phyloP scores from a whole-genome alignment of 108 stramenopile genomes.

The Nitzschia putrida region DNA sequence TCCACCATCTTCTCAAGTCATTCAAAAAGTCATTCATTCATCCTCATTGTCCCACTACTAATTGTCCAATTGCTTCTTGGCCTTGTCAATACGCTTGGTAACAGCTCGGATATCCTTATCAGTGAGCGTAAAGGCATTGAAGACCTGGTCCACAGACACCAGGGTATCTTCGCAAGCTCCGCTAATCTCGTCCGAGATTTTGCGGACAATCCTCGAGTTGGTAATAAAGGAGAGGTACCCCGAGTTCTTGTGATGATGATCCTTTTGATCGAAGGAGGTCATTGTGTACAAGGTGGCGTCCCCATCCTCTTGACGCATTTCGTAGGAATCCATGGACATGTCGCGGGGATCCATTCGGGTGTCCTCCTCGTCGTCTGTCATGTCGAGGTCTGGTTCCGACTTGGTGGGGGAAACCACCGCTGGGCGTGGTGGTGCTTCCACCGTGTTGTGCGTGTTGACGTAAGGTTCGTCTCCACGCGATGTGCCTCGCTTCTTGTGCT shows the following conservation, averaged over 20 bases:
- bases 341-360: not conserved
- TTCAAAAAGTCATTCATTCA: too few species aligned
- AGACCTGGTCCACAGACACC: conserved; percentile 52
- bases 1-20: too few species aligned
- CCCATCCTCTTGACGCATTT: conserved; percentile 20
- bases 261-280: not conserved
- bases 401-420: not conserved
- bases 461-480: not conserved
- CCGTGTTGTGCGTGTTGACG: not conserved
- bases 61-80: conserved; percentile 44
- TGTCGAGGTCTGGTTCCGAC: not conserved
- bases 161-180: conserved; percentile 57
- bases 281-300: conserved; percentile 12
- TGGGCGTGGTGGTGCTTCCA: not conserved
- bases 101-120: conserved; percentile 60
- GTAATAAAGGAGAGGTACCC: conserved; percentile 17
- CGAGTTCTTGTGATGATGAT: not conserved
- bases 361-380: conserved; percentile 21
- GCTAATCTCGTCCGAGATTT: conserved; percentile 36
- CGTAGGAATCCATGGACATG: conserved; percentile 15
- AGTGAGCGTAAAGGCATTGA: conserved; percentile 58
- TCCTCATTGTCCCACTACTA: conserved; percentile 3
- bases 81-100: conserved; percentile 50
- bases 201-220: conserved; percentile 18
- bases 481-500: conserved; percentile 2